Percentiles rank a stretch among this genome's conserved stretches.
Evolutionary conservation across 1,284 basidiomycete species (phyloP).

Genomic region (Cryptococcus floricola): DNA sequence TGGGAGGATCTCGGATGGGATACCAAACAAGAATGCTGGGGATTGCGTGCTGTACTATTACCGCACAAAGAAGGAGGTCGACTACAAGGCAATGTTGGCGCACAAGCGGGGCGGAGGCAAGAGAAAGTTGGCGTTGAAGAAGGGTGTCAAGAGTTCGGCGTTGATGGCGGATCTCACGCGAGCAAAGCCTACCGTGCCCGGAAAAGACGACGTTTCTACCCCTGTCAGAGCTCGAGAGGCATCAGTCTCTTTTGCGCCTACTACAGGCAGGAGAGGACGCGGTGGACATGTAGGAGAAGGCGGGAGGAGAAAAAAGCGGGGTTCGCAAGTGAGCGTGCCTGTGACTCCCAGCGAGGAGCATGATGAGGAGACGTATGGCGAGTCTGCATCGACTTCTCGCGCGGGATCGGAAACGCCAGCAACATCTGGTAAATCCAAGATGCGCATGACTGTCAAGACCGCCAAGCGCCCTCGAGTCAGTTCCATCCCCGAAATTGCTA

Average conservation of each 20-base stretch:
- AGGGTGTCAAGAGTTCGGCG: constrained; percentile 36
- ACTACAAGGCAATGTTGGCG: constrained; percentile 62
- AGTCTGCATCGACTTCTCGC: constrained; percentile 21
- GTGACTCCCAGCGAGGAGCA: not conserved
- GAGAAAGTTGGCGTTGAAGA: constrained; percentile 54
- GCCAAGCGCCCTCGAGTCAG: constrained; percentile 37
- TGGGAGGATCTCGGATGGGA: constrained; percentile 65
- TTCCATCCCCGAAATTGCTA: constrained; percentile 15
- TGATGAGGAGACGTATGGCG: constrained; percentile 14
- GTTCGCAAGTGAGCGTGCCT: not conserved
- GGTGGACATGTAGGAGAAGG: constrained; percentile 3
- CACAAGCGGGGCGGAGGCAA: constrained; percentile 58
- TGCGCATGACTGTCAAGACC: constrained; percentile 26
- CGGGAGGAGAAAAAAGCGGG: constrained; percentile 9
- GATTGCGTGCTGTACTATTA: constrained; percentile 96
- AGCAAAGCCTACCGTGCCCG: constrained; percentile 24
- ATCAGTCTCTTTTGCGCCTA: constrained; percentile 8
- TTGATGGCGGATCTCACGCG: constrained; percentile 39
- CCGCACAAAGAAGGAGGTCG: constrained; percentile 85
- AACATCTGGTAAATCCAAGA: constrained; percentile 22
- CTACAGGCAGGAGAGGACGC: constrained; percentile 8
- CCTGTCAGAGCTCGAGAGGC: constrained; percentile 6
- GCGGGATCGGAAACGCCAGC: constrained; percentile 30
- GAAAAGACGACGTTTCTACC: constrained; percentile 1
- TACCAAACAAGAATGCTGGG: constrained; percentile 78